These are phyloP conservation scores for Neopestalotiopsis sp. DNA, from an alignment of 2,329 filamentous ascomycete species.

Conservation along the genomic window DNA sequence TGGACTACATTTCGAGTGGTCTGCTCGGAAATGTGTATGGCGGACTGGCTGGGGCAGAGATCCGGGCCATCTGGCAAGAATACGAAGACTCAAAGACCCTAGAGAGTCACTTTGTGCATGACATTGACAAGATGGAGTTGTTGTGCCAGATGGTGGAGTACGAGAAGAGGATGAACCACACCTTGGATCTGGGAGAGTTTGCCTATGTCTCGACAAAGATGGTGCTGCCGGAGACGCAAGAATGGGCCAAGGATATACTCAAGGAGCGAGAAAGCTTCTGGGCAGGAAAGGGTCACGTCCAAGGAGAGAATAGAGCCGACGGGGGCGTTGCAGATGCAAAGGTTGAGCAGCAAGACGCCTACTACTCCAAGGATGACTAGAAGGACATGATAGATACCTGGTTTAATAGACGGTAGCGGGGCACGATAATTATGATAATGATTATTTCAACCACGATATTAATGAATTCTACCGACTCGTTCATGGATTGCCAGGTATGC, in stretches of 20 bases:
- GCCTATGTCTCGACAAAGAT: conserved; percentile 77
- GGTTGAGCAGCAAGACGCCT: conserved; percentile 51
- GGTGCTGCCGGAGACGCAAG: conserved; percentile 75
- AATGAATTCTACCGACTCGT: too few relatives aligned
- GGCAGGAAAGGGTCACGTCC: conserved; percentile 54
- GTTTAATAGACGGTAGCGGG: too few relatives aligned
- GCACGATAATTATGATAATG: too few relatives aligned
- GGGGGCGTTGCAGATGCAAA: conserved; percentile 44
- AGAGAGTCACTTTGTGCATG: conserved; percentile 90
- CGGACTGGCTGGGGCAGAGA: conserved; percentile 70
- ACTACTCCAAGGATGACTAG: conserved; percentile 42
- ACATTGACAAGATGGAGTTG: conserved; percentile 96
- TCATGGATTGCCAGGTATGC: too few relatives aligned
- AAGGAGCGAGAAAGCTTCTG: conserved; percentile 78
- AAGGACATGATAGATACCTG: too few relatives aligned
- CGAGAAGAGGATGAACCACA: conserved; percentile 71
- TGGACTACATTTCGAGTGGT: conserved; percentile 83
- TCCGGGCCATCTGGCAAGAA: conserved; percentile 87
- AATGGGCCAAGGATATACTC: conserved; percentile 79
- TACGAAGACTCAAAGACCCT: conserved; percentile 88
- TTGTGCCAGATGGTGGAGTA: conserved; percentile 97
- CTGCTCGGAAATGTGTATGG: conserved; percentile 78
- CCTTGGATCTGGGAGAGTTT: conserved; percentile 85
- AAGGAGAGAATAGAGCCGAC: conserved; percentile 48
- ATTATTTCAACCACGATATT: too few relatives aligned